phyloP scores from a whole-genome alignment of 345 rosid genomes.

The Arabidopsis suecica region DNA sequence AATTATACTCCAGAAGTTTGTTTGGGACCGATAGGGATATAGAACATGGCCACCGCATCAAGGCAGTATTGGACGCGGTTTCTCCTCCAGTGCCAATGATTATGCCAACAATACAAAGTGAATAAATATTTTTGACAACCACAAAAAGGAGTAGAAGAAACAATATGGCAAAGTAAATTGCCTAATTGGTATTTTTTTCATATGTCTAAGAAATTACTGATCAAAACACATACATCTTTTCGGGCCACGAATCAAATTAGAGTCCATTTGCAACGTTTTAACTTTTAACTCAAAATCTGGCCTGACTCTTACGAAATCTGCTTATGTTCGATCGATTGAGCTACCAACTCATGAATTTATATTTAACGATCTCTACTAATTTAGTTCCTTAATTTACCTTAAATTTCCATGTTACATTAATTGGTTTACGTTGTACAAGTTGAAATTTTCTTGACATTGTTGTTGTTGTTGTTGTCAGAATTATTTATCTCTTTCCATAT shows the following conservation, averaged over 20 bases:
- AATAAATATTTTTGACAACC: background rate
- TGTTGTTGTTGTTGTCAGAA: background rate
- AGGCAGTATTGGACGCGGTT: constrained; percentile 44
- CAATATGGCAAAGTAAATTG: background rate
- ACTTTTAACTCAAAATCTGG: background rate
- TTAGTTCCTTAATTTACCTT: too few species aligned
- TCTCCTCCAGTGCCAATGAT: constrained; percentile 30
- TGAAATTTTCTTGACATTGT: background rate
- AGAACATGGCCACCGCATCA: constrained; percentile 47
- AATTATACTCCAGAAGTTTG: background rate
- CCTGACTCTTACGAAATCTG: background rate
- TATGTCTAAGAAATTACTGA: background rate
- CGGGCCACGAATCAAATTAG: background rate
- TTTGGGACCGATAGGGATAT: constrained; percentile 22
- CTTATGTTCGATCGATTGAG: too few species aligned
- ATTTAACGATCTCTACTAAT: background rate
- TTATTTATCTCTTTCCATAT: background rate
- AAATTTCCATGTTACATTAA: background rate
- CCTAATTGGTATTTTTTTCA: background rate
- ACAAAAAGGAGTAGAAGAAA: background rate
- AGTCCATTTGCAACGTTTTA: background rate
- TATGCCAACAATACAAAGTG: constrained; percentile 22
- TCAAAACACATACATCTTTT: background rate
- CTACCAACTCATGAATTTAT: background rate
- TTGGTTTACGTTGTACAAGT: background rate